These are phyloP conservation scores for Liriodendron chinense DNA, from an alignment of 164 flowering plant genomes.

Conservation along the genomic window DNA sequence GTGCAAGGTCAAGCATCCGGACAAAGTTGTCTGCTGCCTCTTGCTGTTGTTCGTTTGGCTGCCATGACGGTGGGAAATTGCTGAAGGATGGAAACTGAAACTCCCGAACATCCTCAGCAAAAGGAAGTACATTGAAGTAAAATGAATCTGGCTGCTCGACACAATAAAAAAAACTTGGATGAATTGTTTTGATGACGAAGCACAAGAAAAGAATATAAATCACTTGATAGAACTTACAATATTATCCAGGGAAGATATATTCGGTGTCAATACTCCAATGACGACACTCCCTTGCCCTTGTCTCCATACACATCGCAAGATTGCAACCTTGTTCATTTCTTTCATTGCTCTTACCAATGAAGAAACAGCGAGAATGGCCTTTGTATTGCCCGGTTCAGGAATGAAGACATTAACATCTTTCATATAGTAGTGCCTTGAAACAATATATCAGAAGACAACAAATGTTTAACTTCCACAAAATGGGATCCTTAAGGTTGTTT, in stretches of 20 bases:
- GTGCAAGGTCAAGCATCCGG: conserved; percentile 81
- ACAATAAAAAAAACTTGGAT: background rate
- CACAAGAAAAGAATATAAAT: background rate
- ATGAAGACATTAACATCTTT: conserved; percentile 77
- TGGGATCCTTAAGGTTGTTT: background rate
- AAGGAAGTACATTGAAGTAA: conserved; percentile 93
- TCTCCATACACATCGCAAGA: conserved; percentile 94
- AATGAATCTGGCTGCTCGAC: conserved; percentile 82
- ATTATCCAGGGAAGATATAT: conserved; percentile 55
- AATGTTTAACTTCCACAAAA: background rate
- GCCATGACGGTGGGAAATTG: conserved; percentile 58
- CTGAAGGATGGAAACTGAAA: conserved; percentile 91
- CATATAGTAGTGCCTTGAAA: conserved; percentile 79
- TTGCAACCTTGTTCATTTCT: conserved; percentile 82
- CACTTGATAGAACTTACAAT: conserved; percentile 45
- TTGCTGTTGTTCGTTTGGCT: conserved; percentile 77
- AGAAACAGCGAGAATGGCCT: conserved; percentile 77
- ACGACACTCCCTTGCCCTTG: conserved; percentile 84
- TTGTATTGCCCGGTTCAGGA: conserved; percentile 80
- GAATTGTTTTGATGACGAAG: background rate
- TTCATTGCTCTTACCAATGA: conserved; percentile 90
- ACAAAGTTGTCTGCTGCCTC: conserved; percentile 84
- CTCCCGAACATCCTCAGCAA: conserved; percentile 94
- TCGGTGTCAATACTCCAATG: conserved; percentile 86
- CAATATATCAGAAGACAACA: background rate